Percentiles rank a stretch among this genome's conserved stretches.
phyloP scores from a whole-genome alignment of 2,329 filamentous ascomycete genomes.

The Botryosphaeria dothidea region DNA sequence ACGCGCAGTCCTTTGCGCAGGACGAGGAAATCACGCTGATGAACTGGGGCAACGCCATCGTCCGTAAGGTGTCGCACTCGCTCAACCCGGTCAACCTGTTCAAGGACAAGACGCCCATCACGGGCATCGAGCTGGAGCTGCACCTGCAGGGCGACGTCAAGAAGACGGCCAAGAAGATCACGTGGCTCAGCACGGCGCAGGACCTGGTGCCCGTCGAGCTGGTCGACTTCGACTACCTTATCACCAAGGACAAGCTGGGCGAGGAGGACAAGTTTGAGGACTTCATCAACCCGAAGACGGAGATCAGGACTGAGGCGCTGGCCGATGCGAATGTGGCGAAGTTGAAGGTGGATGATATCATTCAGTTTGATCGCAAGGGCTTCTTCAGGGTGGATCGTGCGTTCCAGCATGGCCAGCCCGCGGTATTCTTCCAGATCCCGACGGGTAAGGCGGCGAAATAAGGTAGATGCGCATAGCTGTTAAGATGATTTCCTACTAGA shows the following conservation, averaged over 20 bases:
- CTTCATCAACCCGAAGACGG: conserved; percentile 75
- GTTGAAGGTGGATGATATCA: conserved; percentile 84
- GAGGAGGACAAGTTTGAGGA: conserved; percentile 85
- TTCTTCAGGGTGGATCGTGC: conserved; percentile 82
- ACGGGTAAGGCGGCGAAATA: conserved; percentile 56
- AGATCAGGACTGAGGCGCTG: conserved; percentile 70
- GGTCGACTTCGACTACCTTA: conserved; percentile 92
- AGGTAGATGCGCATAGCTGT: neutral
- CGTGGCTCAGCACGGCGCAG: conserved; percentile 82
- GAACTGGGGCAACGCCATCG: conserved; percentile 92
- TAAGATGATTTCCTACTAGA: neutral
- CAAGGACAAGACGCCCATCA: conserved; percentile 59
- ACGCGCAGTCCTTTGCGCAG: conserved; percentile 76
- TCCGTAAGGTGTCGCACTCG: conserved; percentile 63
- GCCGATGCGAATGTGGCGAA: conserved; percentile 79
- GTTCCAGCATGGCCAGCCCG: conserved; percentile 59
- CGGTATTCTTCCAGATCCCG: conserved; percentile 69
- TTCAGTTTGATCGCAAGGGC: conserved; percentile 92
- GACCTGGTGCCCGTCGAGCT: conserved; percentile 79
- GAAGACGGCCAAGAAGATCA: conserved; percentile 94
- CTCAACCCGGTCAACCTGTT: conserved; percentile 49
- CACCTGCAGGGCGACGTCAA: conserved; percentile 92
- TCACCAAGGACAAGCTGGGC: conserved; percentile 92
- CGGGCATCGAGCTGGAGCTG: conserved; percentile 76
- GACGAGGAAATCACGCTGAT: conserved; percentile 94